These are phyloP conservation scores for Rhynchospora tenuis DNA, from an alignment of 176 grass and related monocot species.

Conservation along the genomic window DNA sequence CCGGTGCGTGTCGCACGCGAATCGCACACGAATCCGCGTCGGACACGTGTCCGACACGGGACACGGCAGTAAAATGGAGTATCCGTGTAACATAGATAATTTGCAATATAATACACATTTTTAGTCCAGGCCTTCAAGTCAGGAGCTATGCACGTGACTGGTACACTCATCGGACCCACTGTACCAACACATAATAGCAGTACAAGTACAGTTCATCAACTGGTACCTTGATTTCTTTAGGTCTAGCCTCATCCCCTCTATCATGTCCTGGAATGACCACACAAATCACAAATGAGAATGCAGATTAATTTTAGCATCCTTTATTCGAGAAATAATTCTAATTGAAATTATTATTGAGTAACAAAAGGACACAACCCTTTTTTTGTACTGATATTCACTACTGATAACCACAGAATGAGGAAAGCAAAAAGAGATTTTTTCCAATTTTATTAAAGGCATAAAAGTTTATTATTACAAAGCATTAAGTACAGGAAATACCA, in stretches of 20 bases:
- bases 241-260: slow-evolving; percentile 92
- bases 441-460: no score
- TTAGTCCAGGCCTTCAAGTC: slow-evolving; percentile 62
- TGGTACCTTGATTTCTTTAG: slow-evolving; percentile 80
- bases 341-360: neutral
- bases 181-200: slow-evolving; percentile 94
- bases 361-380: no score
- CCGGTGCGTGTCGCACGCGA: no score
- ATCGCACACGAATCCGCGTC: no score
- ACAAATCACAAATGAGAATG: neutral
- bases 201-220: slow-evolving; percentile 92
- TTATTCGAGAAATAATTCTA: neutral
- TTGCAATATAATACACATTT: slow-evolving; percentile 76
- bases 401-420: neutral
- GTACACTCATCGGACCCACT: slow-evolving; percentile 94
- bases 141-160: slow-evolving; percentile 79
- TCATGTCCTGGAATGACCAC: slow-evolving; percentile 97
- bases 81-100: no score
- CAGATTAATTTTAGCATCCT: neutral
- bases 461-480: no score
- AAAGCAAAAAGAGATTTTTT: no score
- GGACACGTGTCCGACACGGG: no score
- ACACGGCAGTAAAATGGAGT: no score
- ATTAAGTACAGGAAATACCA: no score
- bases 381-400: neutral